phyloP scores from a whole-genome alignment of 805 yeast genomes.

The Saccharomycopsis sp. region DNA sequence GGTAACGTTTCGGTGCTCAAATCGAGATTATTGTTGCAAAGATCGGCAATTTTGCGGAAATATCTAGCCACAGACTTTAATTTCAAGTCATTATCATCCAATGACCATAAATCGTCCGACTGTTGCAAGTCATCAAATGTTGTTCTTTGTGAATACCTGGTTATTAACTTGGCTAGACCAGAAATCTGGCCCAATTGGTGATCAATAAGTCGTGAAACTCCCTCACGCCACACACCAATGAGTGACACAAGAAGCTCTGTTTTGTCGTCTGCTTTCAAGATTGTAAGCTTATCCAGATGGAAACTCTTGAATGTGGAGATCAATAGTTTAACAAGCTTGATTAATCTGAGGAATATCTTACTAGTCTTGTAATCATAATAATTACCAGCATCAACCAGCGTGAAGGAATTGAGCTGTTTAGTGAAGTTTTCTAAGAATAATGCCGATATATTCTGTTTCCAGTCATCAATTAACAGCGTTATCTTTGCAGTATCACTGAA shows the following conservation, averaged over 20 bases:
- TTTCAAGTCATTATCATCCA: constrained; percentile 7
- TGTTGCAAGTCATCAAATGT: neutral
- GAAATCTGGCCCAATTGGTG: constrained; percentile 1
- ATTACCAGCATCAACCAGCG: neutral
- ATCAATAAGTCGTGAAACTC: neutral
- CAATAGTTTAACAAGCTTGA: constrained; percentile 7
- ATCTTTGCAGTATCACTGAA: neutral
- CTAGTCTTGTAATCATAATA: neutral
- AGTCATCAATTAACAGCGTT: neutral
- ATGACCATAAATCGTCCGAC: constrained; percentile 10
- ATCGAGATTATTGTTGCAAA: neutral
- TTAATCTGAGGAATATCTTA: neutral
- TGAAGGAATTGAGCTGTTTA: neutral
- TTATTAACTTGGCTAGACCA: neutral
- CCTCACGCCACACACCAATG: constrained; percentile 1
- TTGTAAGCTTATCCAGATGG: constrained; percentile 3
- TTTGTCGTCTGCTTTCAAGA: neutral
- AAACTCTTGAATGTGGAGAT: constrained; percentile 5
- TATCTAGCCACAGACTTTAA: constrained; percentile 5
- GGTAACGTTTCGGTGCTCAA: neutral
- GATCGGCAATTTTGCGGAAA: constrained; percentile 9
- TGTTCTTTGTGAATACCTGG: neutral
- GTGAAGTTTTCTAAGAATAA: constrained; percentile 2
- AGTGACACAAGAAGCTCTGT: constrained; percentile 6
- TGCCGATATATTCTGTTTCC: constrained; percentile 2